Conservation (phyloP, 345 rosid species). For the Rhizophora mangle region DNA sequence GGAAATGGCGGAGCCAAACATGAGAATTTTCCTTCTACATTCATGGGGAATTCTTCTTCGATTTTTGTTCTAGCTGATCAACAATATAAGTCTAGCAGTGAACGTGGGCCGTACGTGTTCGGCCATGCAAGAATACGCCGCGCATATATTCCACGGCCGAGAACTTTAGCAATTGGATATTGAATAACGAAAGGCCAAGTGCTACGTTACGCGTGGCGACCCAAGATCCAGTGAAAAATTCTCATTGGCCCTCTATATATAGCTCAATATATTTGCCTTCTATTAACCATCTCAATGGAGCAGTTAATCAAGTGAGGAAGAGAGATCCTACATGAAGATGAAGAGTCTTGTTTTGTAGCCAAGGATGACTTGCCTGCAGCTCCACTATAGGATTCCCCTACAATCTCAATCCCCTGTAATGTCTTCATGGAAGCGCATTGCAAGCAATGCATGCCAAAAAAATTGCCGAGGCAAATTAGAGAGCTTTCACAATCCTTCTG, state of each 20-base stretch:
- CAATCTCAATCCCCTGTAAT: too few species aligned
- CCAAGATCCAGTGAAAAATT: too few species aligned
- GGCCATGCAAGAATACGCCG: neutral
- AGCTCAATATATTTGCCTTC: neutral
- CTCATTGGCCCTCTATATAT: neutral
- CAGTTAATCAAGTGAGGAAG: constrained; percentile 12
- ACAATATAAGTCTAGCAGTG: neutral
- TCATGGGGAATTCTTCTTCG: too few species aligned
- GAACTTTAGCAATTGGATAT: neutral
- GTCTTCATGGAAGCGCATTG: too few species aligned
- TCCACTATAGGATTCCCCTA: neutral
- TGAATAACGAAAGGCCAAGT: neutral
- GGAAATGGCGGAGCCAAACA: too few species aligned
- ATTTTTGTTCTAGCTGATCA: neutral
- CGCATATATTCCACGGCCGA: constrained; percentile 21
- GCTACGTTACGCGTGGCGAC: too few species aligned
- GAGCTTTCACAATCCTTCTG: neutral
- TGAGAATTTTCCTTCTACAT: too few species aligned
- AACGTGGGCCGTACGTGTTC: neutral
- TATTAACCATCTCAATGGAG: neutral
- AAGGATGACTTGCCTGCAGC: constrained; percentile 52
- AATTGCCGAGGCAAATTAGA: neutral
- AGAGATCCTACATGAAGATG: constrained; percentile 37
- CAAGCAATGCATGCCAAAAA: neutral
- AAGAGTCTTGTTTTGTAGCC: constrained; percentile 41